Evolutionary conservation across 2,329 filamentous ascomycete species (phyloP), one percentile per base, ranked within the genome.

Genomic region (Albophoma yamanashiensis): DNA sequence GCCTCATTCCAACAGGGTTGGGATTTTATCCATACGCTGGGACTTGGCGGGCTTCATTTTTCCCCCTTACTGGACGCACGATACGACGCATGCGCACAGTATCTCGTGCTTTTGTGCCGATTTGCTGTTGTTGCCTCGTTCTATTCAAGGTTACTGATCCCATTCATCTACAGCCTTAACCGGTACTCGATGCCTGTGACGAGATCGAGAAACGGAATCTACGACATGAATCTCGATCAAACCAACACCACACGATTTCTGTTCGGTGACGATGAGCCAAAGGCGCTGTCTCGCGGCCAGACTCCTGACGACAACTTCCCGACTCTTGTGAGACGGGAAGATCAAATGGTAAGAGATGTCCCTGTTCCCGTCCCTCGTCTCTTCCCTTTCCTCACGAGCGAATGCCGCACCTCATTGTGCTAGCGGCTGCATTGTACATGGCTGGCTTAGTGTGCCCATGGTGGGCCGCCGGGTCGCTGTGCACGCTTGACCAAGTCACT

Each of bases 111-210:
- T 45, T 22, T 20, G 22, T 45, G 56, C 4, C 40, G 14, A 22
- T 4, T 25, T 47, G 15, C 27, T 56, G 7, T 42, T 38, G 17
- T 59, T 56, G 55, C 55, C 45, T 56, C 34, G 7, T 59, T n/a
- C 20, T 39, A 15, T 55, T 59, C 52, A 56, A 52, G 45, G 55
- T 36, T 59, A 59, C 68, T 71, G 50, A 71, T 61, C 34, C 65
- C 40, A 58, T 47, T 43, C 64, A 61, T 67, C 62, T 63, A 67
- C 67, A 95, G 91, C 66, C 81, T 88, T 62, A 95, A 96, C 72
- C 89, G 93, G 64, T 96, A 96, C 74, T 97, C 93, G 5, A 92
- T 97, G 89, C 93, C 93, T 39, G 89, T 93, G 58, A 91, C 89
- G 56, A 82, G 83, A 62, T 84, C 86, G 65, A 84, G 88, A 65